Evolutionary conservation across 1,284 basidiomycete genomes (phyloP).

Genomic region (Violaceomyces palustris): DNA sequence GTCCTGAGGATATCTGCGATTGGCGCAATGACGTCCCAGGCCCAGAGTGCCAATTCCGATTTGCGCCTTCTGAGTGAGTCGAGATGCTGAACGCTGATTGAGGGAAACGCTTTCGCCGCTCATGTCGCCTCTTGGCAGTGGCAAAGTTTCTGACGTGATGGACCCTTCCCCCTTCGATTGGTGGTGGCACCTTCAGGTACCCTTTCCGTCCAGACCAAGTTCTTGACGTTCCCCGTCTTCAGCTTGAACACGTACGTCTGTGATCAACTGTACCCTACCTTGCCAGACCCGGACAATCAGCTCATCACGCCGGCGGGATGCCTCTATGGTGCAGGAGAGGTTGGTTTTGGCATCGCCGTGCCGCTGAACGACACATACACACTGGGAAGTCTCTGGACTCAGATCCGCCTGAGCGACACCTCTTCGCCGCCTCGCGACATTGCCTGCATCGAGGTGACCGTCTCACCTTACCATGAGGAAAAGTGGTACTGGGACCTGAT

Average conservation of each 20-base stretch:
- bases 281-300: slow-evolving; percentile 26
- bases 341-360: slow-evolving; percentile 74
- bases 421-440: slow-evolving; percentile 63
- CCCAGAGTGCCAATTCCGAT: slow-evolving; percentile 18
- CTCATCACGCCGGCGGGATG: slow-evolving; percentile 28
- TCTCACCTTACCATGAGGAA: slow-evolving; percentile 67
- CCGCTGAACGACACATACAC: slow-evolving; percentile 67
- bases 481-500: slow-evolving; percentile 69
- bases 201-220: slow-evolving; percentile 27
- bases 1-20: slow-evolving; percentile 37
- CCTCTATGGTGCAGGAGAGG: slow-evolving; percentile 59
- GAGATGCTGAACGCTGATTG: neutral
- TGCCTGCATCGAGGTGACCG: slow-evolving; percentile 72
- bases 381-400: slow-evolving; percentile 76
- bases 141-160: neutral
- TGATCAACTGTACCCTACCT: slow-evolving; percentile 35
- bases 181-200: slow-evolving; percentile 12
- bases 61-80: slow-evolving; percentile 13
- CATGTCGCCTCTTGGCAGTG: too few relatives aligned
- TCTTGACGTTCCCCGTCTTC: slow-evolving; percentile 42
- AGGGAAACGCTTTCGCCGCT: too few relatives aligned
- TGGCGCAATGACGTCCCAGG: slow-evolving; percentile 23
- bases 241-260: slow-evolving; percentile 41
- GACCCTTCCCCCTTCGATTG: neutral
- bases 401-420: slow-evolving; percentile 80